These are phyloP conservation scores for Leishmania turanica DNA, from an alignment of 208 protist species.

Conservation along the genomic window DNA sequence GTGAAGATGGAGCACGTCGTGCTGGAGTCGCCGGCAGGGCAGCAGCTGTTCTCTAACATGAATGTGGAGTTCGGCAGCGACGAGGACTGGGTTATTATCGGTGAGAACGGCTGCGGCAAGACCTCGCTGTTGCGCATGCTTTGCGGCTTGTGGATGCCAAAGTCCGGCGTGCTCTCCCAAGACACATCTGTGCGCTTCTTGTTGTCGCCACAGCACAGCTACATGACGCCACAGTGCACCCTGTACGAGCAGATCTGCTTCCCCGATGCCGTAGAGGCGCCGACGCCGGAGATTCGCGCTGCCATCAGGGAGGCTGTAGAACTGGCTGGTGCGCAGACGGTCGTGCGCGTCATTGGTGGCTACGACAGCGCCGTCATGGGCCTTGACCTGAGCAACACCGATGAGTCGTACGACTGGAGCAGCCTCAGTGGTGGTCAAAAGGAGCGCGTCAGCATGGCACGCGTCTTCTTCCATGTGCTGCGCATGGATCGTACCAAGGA, in stretches of 20 bases:
- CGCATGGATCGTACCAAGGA: constrained; percentile 55
- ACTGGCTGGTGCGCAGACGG: constrained; percentile 71
- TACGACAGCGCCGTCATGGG: constrained; percentile 74
- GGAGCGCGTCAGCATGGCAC: constrained; percentile 86
- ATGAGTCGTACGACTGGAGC: constrained; percentile 80
- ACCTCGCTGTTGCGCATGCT: constrained; percentile 87
- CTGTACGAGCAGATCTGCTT: constrained; percentile 87
- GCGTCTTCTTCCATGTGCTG: constrained; percentile 86
- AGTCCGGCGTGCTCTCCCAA: constrained; percentile 45
- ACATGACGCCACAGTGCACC: constrained; percentile 83
- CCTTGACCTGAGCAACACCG: constrained; percentile 38
- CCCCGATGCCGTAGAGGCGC: constrained; percentile 33
- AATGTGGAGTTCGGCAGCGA: constrained; percentile 56
- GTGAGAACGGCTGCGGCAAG: constrained; percentile 88
- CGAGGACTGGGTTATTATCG: constrained; percentile 85
- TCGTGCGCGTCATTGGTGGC: constrained; percentile 73
- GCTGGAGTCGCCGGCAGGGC: constrained; percentile 61
- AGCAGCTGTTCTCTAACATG: constrained; percentile 63
- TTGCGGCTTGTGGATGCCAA: constrained; percentile 76
- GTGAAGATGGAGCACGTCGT: constrained; percentile 57
- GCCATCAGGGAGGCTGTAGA: constrained; percentile 59
- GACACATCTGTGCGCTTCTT: constrained; percentile 56
- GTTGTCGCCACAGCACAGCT: constrained; percentile 80
- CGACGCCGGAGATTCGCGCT: constrained; percentile 34
- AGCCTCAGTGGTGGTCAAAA: constrained; percentile 89